These are phyloP conservation scores for Chalaropsis ovoidea DNA, from an alignment of 2,329 filamentous ascomycete species.

Conservation along the genomic window DNA sequence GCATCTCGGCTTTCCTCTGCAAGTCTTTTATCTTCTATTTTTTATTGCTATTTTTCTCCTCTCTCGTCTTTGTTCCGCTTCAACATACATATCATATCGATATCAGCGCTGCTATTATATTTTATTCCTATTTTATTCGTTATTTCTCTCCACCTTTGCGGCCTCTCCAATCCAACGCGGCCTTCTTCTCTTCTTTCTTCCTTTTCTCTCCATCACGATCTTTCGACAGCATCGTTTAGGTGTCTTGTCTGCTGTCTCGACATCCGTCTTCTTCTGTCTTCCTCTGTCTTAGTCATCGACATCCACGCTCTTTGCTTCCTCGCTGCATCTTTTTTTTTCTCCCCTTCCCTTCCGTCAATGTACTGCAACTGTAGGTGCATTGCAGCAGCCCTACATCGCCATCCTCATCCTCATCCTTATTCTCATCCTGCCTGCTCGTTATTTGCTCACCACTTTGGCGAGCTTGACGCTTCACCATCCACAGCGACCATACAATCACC, in stretches of 20 bases:
- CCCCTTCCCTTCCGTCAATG: background rate
- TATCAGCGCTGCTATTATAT: background rate
- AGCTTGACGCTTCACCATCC: background rate
- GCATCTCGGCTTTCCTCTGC: no score
- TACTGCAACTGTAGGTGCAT: background rate
- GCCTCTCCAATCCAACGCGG: background rate
- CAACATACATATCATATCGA: background rate
- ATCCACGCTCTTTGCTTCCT: background rate
- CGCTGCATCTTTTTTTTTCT: background rate
- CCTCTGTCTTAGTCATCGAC: background rate
- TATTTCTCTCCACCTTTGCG: background rate
- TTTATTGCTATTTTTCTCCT: no score
- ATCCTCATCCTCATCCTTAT: background rate
- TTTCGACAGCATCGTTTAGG: no score
- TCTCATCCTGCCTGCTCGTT: background rate
- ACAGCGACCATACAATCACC: background rate
- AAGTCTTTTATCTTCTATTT: no score
- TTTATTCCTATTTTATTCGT: background rate
- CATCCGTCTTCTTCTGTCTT: background rate
- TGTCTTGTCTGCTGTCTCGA: no score
- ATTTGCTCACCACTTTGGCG: background rate
- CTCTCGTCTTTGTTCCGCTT: background rate
- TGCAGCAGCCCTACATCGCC: constrained; percentile 1
- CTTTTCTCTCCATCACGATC: background rate
- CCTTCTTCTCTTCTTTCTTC: background rate